phyloP scores from a whole-genome alignment of 139 green algal species.

The Raphidocelis subcapitata region DNA sequence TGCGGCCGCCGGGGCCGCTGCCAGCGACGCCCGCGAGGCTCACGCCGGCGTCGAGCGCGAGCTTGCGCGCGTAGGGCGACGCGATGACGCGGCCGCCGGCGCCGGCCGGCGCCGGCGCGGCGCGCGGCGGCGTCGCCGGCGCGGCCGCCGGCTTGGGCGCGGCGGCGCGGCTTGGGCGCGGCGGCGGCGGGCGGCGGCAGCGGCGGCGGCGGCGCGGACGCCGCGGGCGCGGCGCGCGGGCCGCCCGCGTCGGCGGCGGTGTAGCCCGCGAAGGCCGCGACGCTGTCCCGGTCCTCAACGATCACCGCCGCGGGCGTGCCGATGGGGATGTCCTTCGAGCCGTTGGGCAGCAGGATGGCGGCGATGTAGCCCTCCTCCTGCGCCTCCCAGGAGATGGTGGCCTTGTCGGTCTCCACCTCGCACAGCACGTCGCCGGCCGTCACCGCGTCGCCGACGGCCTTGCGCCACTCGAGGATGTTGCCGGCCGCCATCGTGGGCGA shows the following conservation, averaged over 20 bases:
- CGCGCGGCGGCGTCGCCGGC: too few species aligned
- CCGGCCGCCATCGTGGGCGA: constrained; percentile 94
- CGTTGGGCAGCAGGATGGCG: constrained; percentile 75
- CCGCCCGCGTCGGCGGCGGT: constrained; percentile 50
- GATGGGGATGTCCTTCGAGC: constrained; percentile 72
- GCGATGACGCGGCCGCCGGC: constrained; percentile 63
- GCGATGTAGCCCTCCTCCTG: constrained; percentile 93
- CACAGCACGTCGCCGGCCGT: constrained; percentile 81
- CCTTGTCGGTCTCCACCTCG: constrained; percentile 98
- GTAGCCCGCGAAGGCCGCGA: constrained; percentile 71
- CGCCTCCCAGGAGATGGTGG: constrained; percentile 92
- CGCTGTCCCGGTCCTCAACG: constrained; percentile 67
- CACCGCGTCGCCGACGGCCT: constrained; percentile 68
- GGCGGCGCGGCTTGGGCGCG: background rate
- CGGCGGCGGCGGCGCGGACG: constrained; percentile 19
- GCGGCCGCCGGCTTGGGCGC: background rate
- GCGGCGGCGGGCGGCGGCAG: constrained; percentile 5
- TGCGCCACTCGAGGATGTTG: constrained; percentile 92
- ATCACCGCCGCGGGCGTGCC: constrained; percentile 69
- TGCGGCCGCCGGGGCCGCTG: constrained; percentile 72
- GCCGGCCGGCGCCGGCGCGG: background rate
- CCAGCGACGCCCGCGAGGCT: constrained; percentile 52
- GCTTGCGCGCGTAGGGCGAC: constrained; percentile 75
- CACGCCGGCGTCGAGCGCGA: constrained; percentile 73
- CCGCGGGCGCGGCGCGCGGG: constrained; percentile 11